Evolutionary conservation across 495 filamentous ascomycete genomes (phyloP), one percentile per base, ranked within the genome.

Genomic region (Pseudotulostoma volvatum): DNA sequence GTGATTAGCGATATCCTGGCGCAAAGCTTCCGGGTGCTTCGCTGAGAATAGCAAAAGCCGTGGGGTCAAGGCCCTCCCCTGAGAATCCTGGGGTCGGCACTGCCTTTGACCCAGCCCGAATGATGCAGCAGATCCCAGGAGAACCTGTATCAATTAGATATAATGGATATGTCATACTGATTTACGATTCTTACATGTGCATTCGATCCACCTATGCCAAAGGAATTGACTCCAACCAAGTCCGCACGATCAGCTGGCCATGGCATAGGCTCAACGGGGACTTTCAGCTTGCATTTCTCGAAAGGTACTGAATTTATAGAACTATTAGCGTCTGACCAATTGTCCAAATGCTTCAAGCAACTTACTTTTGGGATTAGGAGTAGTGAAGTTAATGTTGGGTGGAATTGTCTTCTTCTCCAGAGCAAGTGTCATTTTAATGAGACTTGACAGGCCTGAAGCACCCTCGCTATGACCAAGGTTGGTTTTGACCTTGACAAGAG

Each of bases 151-250:
- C 28, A 31, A 31, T 8, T 31, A 31, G 8, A 34, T 34, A 13
- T n/a, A n/a, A n/a, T n/a, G n/a, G n/a, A n/a, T n/a, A n/a, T n/a
- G n/a, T n/a, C n/a, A n/a, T n/a, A n/a, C n/a, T n/a, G n/a, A n/a
- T n/a, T n/a, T n/a, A n/a, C n/a, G 1, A 33, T 33, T 18, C 31
- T 33, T 13, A 40, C 30, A n/a, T 40, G 38, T 0, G 73, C 64
- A 44, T 80, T 80, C 7, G 70, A 59, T 25, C 77, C 77, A 19
- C 76, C 76, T 35, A 72, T 76, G 0, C 76, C 75, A 37, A 80
- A 81, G 0, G 64, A 71, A 47, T 80, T 80, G 17, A 83, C 66
- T 38, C 70, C 75, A 2, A 60, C 70, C 9, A 74, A 59, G 14
- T 36, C 15, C 13, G 18, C 14, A 1, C 38, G 35, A 39, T 39